These are phyloP conservation scores for Carallia brachiata DNA, from an alignment of 345 rosid genomes.

Conservation along the genomic window DNA sequence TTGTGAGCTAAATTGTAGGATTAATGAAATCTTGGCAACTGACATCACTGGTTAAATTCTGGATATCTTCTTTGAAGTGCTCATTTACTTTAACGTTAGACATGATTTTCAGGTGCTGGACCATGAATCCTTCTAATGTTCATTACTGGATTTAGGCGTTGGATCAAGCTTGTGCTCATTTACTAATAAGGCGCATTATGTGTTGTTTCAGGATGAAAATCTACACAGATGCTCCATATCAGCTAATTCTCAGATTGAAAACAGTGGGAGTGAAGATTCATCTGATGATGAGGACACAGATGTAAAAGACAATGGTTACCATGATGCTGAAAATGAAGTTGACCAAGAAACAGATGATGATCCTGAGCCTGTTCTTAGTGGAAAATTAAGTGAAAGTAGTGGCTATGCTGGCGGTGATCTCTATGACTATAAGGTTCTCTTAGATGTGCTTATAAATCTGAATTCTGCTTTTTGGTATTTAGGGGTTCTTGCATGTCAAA, in stretches of 20 bases:
- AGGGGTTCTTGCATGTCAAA: neutral
- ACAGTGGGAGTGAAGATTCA: conserved; percentile 90
- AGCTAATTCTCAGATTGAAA: conserved; percentile 82
- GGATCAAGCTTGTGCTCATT: neutral
- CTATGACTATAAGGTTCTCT: conserved; percentile 70
- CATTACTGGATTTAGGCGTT: neutral
- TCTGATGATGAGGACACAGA: conserved; percentile 81
- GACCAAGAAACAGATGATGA: conserved; percentile 83
- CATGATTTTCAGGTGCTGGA: neutral
- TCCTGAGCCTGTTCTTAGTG: conserved; percentile 67
- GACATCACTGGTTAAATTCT: neutral
- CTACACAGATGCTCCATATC: conserved; percentile 92
- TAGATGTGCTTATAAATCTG: neutral
- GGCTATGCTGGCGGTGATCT: conserved; percentile 80
- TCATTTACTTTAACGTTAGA: neutral
- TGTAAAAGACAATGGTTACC: conserved; percentile 67
- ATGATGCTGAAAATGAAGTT: conserved; percentile 86
- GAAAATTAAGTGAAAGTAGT: conserved; percentile 92
- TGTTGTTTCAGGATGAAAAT: conserved; percentile 78
- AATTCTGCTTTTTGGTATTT: neutral
- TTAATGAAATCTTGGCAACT: neutral
- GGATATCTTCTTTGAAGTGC: neutral
- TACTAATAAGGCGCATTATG: conserved; percentile 1
- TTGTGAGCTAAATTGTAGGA: neutral
- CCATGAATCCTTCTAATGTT: neutral